Evolutionary conservation across 768 basidiomycete genomes (phyloP), one percentile per base, ranked within the genome.

Genomic region (Pulveroboletus sp.): DNA sequence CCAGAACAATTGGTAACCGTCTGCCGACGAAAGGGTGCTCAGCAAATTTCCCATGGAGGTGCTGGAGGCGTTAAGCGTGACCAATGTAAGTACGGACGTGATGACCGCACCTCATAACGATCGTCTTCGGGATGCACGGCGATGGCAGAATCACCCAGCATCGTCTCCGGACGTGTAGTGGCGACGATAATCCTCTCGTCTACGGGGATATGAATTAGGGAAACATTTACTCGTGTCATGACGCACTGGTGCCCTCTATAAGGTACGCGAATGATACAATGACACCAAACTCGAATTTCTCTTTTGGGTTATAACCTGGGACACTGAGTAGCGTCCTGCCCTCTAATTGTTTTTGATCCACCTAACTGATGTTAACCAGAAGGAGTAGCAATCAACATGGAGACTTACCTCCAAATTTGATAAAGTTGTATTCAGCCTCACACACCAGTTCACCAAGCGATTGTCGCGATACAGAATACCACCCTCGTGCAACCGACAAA

Each of bases 391-490:
- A n/a, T 33, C 4, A 15, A 24, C n/a, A 32, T 8, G 9, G 26
- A 47, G 27, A 31, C n/a, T 71, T 39, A 88, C 90, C 81, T 98
- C 96, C 45, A 99, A 77, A 69, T 97, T 98, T n/a, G 95, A 98
- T 2, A 99, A 74, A 0, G 95, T 95, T 1, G 96, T 99, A 66
- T 97, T 96, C 52, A 99, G 73, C 66, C 83, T 80, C 41, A 93
- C 89, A 73, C 96, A 99, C 95, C 96, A 98, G 63, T 98, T 96
- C 52, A 98, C 95, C 39, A 99, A 79, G 21, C 95, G 84, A 62
- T 97, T 98, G 3, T 93, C 94, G 26, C 96, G 89, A 69, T 97
- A 98, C 40, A 99, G 66, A 56, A 90, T 80, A 2, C 94, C 93
- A 31, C 91, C 89, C 65, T 98, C 94, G 59, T 93, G 87, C 30